Percentiles rank a stretch among this genome's conserved stretches.
Evolutionary conservation across 345 rosid genomes (phyloP).

Genomic region (Pugionium dolabratum): DNA sequence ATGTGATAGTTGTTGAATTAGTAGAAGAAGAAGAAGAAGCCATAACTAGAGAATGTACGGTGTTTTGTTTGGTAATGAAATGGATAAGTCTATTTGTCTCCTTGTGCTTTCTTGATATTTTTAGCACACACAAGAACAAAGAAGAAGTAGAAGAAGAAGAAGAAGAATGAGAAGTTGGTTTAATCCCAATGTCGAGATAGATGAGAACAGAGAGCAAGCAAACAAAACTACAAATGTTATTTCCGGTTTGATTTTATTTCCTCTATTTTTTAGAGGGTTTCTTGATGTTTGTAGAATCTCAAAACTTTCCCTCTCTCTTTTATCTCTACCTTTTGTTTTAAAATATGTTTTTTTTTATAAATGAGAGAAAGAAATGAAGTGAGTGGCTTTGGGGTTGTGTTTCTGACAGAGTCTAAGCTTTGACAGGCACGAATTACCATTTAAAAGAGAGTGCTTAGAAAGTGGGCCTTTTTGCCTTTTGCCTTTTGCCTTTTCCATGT

Average conservation of each 20-base stretch:
- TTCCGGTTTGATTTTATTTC: constrained; percentile 27
- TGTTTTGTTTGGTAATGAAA: constrained; percentile 35
- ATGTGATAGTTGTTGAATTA: constrained; percentile 39
- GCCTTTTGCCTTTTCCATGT: constrained; percentile 31
- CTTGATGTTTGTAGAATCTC: constrained; percentile 37
- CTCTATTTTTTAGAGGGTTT: constrained; percentile 31
- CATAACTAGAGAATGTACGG: constrained; percentile 57
- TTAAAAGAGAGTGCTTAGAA: constrained; percentile 38
- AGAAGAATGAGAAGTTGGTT: constrained; percentile 37
- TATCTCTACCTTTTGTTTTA: background rate
- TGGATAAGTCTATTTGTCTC: constrained; percentile 37
- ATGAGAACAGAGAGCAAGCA: constrained; percentile 44
- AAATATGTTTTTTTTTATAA: background rate
- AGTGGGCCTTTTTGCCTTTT: constrained; percentile 31
- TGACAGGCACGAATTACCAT: constrained; percentile 44
- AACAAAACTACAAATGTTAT: constrained; percentile 33
- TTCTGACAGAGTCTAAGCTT: background rate
- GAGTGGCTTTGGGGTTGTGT: constrained; percentile 42
- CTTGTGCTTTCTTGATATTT: background rate
- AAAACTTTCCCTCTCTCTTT: background rate
- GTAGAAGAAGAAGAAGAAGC: constrained; percentile 46
- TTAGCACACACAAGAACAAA: constrained; percentile 26
- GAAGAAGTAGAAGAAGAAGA: constrained; percentile 25
- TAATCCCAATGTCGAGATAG: constrained; percentile 39
- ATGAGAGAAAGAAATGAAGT: constrained; percentile 26